Evolutionary conservation across 164 flowering plant species (phyloP), one percentile per base, ranked within the genome.

Genomic region (Vitis riparia): DNA sequence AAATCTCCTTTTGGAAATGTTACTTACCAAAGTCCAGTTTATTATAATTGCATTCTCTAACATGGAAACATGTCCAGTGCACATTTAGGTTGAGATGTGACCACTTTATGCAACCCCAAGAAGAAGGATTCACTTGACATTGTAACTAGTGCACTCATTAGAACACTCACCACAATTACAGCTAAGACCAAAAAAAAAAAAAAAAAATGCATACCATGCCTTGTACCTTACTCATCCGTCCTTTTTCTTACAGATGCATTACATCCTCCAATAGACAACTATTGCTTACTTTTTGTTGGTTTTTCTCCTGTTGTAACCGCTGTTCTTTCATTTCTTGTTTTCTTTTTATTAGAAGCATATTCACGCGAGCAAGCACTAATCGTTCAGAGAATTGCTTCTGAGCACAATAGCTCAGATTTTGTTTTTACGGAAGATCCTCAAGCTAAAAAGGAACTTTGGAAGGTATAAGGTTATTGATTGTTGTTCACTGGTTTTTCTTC

Each of bases 361-460:
- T 79, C 99, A 61, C 94, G 86, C 55, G 99, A 95, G 77, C 99
- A 95, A 76, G 88, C 99, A 67, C 66, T 75, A 50, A 84, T 93
- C 19, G 97, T 95, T 78, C 93, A 91, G 80, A 90, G 89, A 79
- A 83, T 95, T 77, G 93, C 76, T 65, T 78, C 85, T 66, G 88
- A 89, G 77, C 93, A 95, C 81, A 90, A 86, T 80, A 98, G 99
- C 59, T 81, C 97, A 60, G 89, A 89, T 84, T 95, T 95, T 86
- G 88, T 90, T 50, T 93, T 89, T 81, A 92, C 95, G 12, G 92
- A 91, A 80, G 97, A 91, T 49, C 85, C 91, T 56, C 85, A 87
- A 76, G 93, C 93, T 27, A 91, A 95, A 69, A 91, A 83, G 72
- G 99, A 95, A 78, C 92, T 95, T 9, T 95, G 99, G 99, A 87